Base-by-base conservation (phyloP, 177 flowering plant genomes). In the Vitis hybrid region DNA sequence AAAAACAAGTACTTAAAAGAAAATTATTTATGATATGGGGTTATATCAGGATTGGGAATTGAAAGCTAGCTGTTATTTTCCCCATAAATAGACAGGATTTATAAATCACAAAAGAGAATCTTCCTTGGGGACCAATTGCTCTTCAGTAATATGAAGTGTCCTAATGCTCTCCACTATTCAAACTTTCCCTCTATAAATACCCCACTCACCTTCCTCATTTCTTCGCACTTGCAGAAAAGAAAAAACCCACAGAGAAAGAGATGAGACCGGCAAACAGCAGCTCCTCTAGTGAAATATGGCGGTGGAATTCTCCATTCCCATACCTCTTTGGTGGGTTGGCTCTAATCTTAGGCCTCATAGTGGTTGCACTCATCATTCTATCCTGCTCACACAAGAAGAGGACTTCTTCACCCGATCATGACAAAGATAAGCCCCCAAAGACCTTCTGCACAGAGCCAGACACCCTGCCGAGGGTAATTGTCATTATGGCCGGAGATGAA, bases 401-500 rank as follows among this genome's bases (percentile, higher is more conserved):
- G 2, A 19, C 68, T 67, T 52, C 74, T 15, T 11, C n/a, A 18
- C 9, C 69, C 1, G 19, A 5, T 14, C 52, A 17, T 6, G 66
- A 12, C 30, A 48, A 72, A 18, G 71, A 46, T 2, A 40, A 79
- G 60, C 66, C 75, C 12, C 58, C 61, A 24, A 70, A 56, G 1
- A 5, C 66, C 6, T 12, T 46, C 12, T 13, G 27, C 64, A 17
- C 51, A 8, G 70, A 14, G 49, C 32, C 61, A 2, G 81, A 70
- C 50, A 2, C 51, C 10, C 70, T 62, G 71, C 82, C 84, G 0
- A 71, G 63, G 69, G 32, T 88, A 50, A 81, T 81, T 0, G 90
- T 83, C 11, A 81, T 88, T 51, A 83, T 88, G 90, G 87, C 91
- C 50, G 91, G 90, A 32, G 83, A 85, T 5, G 72, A 76, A 12